Base-by-base conservation (phyloP, 805 yeast species). In the Grigorovia transvaalensis region DNA sequence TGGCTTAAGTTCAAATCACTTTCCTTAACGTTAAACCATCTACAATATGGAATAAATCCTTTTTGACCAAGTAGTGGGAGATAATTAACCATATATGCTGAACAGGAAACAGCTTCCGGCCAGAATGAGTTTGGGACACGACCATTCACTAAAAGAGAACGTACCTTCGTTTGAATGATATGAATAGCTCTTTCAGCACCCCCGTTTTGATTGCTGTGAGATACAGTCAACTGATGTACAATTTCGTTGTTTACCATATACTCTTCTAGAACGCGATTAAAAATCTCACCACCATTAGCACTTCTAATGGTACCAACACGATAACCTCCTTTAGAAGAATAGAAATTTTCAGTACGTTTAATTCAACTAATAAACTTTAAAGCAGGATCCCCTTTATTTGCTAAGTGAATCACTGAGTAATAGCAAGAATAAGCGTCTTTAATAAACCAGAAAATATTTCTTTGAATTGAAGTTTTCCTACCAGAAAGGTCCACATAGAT, bases 201-300 rank as follows among this genome's bases (percentile, higher is more conserved):
- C 19, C 59, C 62, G 33, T 59, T 57, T 47, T 54, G 55, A 47
- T 53, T 54, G n/a, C n/a, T 30, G 40, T 55, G 42, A 1, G 57
- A 50, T 9, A 54, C 50, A 20, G 57, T 56, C 2, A 54, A 19
- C 46, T 56, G 51, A 49, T 56, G 57, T 19, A n/a, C 13, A 27
- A 56, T 54, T 3, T 54, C 55, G 19, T 50, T 44, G 3, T 12
- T 12, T 13, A 15, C 23, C 18, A 40, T 30, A 41, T 20, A 55
- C 1, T 46, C 41, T 23, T 45, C 40, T 2, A 56, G 30, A 0
- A 3, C 15, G 15, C 17, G 8, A 19, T 49, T 54, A 8, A 17
- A 12, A 45, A 56, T 54, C 38, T 54, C 58, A 42, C 47, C 41
- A 38, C 55, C 55, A 46, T 50, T 53, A 27, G 52, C 55, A 9